A percentile compares a stretch with the other conserved stretches of the same genome.
Conservation (phyloP, 345 rosid genomes). For the Eucalyptus curtisii region DNA sequence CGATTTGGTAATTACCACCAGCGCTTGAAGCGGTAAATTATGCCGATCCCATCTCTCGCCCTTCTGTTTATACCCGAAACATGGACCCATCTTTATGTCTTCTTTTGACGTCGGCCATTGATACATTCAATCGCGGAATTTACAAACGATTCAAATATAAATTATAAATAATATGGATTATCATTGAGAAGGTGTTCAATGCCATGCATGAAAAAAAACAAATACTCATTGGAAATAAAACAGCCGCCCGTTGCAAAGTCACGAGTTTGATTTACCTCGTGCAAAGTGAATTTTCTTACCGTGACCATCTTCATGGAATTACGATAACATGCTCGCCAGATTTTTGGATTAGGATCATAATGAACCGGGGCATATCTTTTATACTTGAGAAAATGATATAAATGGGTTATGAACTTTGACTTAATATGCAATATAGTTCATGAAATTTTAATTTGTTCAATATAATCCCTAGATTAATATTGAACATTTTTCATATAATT, state of each 20-base stretch:
- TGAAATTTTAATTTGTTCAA: fast-evolving
- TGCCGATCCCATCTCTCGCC: not conserved
- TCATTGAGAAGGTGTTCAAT: too few species aligned
- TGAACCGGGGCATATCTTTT: fast-evolving
- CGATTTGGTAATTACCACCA: fast-evolving
- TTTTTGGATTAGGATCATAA: not conserved
- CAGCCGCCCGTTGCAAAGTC: not conserved
- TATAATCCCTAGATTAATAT: fast-evolving
- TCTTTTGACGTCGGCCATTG: too few species aligned
- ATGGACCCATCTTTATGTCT: too few species aligned
- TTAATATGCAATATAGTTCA: fast-evolving
- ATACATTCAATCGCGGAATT: fast-evolving
- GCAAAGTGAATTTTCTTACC: fast-evolving
- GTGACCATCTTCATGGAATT: not conserved
- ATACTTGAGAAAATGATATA: too few species aligned
- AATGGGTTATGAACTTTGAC: fast-evolving
- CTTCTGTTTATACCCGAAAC: not conserved
- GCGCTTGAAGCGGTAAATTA: not conserved
- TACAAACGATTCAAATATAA: too few species aligned
- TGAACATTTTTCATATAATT: too few species aligned
- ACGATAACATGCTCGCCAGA: fast-evolving
- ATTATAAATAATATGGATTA: too few species aligned
- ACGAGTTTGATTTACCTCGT: not conserved
- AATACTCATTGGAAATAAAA: too few species aligned
- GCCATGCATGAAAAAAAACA: not conserved